These are phyloP conservation scores for Ophiostoma himal-ulmi DNA, from an alignment of 2,329 filamentous ascomycete genomes.

Conservation along the genomic window DNA sequence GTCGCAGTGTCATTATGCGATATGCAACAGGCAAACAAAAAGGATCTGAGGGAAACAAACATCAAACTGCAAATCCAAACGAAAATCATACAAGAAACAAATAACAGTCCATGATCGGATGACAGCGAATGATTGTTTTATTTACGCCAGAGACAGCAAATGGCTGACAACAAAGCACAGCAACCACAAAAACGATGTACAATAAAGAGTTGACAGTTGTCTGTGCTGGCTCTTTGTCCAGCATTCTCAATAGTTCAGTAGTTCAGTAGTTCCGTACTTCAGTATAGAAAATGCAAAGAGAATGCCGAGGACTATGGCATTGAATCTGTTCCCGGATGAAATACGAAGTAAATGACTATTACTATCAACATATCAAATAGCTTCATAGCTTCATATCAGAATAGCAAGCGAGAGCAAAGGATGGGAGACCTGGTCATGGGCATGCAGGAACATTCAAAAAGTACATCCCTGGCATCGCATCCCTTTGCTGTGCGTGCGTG, in stretches of 20 bases:
- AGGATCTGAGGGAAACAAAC: background rate
- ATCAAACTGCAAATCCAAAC: slow-evolving; percentile 4
- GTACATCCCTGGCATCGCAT: slow-evolving; percentile 6
- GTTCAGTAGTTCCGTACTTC: too few species aligned
- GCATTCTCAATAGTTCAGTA: background rate
- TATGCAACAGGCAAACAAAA: background rate
- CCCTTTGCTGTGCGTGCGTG: background rate
- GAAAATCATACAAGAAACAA: slow-evolving; percentile 10
- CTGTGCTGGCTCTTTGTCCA: background rate
- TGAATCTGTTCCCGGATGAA: background rate
- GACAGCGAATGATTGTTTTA: background rate
- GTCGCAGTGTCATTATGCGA: background rate
- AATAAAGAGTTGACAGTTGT: background rate
- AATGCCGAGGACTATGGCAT: background rate
- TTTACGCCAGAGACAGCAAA: background rate
- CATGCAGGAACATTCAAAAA: background rate
- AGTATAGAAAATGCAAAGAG: background rate
- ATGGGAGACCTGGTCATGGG: background rate
- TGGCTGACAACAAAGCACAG: background rate
- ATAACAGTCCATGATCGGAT: background rate
- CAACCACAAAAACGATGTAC: background rate
- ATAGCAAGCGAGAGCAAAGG: background rate
- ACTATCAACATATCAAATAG: background rate
- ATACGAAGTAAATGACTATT: background rate
- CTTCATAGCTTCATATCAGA: background rate